A percentile compares a stretch with the other conserved stretches of the same genome.
These are phyloP conservation scores for Schizosaccharomyces cryophilus DNA, from an alignment of 805 yeast species.

Conservation along the genomic window DNA sequence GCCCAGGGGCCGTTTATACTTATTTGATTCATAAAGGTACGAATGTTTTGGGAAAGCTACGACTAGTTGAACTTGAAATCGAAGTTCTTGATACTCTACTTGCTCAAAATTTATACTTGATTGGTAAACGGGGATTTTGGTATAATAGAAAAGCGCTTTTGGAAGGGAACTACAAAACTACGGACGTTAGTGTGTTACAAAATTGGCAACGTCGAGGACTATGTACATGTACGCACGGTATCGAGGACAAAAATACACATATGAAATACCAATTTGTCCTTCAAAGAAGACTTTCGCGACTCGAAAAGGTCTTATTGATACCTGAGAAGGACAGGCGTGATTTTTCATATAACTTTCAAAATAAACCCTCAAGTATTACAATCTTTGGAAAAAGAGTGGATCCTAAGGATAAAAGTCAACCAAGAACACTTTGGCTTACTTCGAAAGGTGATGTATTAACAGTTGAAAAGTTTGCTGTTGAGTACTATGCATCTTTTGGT, in stretches of 20 bases:
- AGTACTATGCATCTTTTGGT: constrained; percentile 11
- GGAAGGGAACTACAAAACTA: constrained; percentile 5
- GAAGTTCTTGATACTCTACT: constrained; percentile 5
- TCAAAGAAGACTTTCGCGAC: constrained; percentile 7
- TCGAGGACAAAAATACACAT: constrained; percentile 8
- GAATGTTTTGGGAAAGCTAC: constrained; percentile 4
- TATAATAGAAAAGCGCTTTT: constrained; percentile 8
- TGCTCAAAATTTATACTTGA: constrained; percentile 5
- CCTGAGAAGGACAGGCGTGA: constrained; percentile 2
- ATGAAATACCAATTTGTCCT: constrained; percentile 7
- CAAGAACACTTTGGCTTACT: constrained; percentile 4
- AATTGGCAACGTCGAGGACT: constrained; percentile 7
- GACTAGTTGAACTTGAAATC: constrained; percentile 4
- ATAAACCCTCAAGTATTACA: constrained; percentile 2
- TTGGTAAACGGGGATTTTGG: constrained; percentile 10
- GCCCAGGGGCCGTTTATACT: constrained; percentile 7
- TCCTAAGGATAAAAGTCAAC: constrained; percentile 4
- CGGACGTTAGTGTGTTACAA: constrained; percentile 1
- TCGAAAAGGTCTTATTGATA: constrained; percentile 6
- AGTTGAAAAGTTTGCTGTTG: constrained; percentile 16
- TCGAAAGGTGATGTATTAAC: constrained; percentile 6
- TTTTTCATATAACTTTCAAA: not conserved
- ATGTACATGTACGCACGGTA: constrained; percentile 6
- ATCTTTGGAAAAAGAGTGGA: constrained; percentile 4
- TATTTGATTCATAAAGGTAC: constrained; percentile 7